Conservation (phyloP, 768 basidiomycete species). For the Suillus bovinus region DNA sequence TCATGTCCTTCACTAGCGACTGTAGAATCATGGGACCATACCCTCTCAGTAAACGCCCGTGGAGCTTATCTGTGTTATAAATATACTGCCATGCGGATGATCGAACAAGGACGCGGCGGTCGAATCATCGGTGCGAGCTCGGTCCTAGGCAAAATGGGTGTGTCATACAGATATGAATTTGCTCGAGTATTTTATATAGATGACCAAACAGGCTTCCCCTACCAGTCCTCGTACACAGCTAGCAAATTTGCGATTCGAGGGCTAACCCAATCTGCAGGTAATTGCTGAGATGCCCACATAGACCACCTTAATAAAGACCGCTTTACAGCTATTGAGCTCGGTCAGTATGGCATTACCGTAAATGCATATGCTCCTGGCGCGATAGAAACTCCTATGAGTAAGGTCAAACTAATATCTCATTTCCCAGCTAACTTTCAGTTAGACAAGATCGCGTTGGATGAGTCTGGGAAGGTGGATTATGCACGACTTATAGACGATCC, state of each 20-base stretch:
- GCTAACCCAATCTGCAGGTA: slow-evolving; percentile 42
- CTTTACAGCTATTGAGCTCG: slow-evolving; percentile 31
- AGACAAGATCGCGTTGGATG: slow-evolving; percentile 13
- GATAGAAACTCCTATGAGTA: slow-evolving; percentile 34
- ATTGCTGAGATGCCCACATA: background rate
- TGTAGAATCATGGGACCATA: slow-evolving; percentile 41
- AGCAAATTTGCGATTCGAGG: slow-evolving; percentile 45
- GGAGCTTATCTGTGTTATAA: slow-evolving; percentile 65
- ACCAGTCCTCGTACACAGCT: slow-evolving; percentile 31
- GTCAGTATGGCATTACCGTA: slow-evolving; percentile 37
- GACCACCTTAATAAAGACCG: background rate
- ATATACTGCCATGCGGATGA: slow-evolving; percentile 63
- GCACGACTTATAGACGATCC: background rate
- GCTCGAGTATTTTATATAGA: background rate
- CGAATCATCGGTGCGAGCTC: slow-evolving; percentile 50
- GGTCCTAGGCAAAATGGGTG: slow-evolving; percentile 11
- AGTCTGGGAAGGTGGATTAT: slow-evolving; percentile 11
- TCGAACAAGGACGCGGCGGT: slow-evolving; percentile 50
- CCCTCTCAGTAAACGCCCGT: slow-evolving; percentile 52
- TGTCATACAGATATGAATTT: background rate
- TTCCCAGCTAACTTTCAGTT: slow-evolving; percentile 7
- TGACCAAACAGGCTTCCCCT: background rate
- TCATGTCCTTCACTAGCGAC: slow-evolving; percentile 24
- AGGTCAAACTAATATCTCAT: background rate
- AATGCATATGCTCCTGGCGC: slow-evolving; percentile 42